Percentiles rank a stretch among this genome's conserved stretches.
Conservation (phyloP, 495 filamentous ascomycete species). For the Talaromyces thailandensis region DNA sequence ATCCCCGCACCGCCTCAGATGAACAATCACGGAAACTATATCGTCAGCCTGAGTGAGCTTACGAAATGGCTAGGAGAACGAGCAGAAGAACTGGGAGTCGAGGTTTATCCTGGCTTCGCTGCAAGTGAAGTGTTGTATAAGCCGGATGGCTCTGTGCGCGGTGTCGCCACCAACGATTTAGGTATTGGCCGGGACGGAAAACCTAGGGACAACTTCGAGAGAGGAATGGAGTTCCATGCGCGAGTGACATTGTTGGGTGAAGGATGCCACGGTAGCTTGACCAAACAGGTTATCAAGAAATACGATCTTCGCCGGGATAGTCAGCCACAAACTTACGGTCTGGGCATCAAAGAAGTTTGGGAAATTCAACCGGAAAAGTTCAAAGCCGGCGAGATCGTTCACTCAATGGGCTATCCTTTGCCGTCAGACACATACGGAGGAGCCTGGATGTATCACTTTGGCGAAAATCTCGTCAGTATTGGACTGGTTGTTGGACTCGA, state of each 20-base stretch:
- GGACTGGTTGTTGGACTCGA: slow-evolving; percentile 92
- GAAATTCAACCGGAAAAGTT: slow-evolving; percentile 93
- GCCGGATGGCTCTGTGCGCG: slow-evolving; percentile 77
- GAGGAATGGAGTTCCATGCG: slow-evolving; percentile 98
- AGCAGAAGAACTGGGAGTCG: slow-evolving; percentile 96
- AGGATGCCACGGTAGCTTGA: slow-evolving; percentile 92
- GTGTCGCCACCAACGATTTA: slow-evolving; percentile 93
- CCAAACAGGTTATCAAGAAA: slow-evolving; percentile 92
- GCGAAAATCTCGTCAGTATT: slow-evolving; percentile 90
- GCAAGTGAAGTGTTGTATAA: slow-evolving; percentile 88
- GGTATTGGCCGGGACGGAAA: slow-evolving; percentile 73
- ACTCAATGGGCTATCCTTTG: slow-evolving; percentile 92
- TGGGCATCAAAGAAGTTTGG: slow-evolving; percentile 96
- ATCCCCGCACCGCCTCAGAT: slow-evolving; percentile 91
- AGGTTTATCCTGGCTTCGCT: slow-evolving; percentile 93
- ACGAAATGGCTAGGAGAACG: slow-evolving; percentile 91
- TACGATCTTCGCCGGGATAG: slow-evolving; percentile 84
- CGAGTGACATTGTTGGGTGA: slow-evolving; percentile 89
- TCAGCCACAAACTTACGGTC: slow-evolving; percentile 88
- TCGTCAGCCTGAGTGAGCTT: slow-evolving; percentile 88
- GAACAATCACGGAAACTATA: slow-evolving; percentile 97
- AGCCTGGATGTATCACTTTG: slow-evolving; percentile 98
- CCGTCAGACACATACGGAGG: slow-evolving; percentile 88
- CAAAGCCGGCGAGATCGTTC: slow-evolving; percentile 70
- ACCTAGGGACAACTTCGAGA: slow-evolving; percentile 84